These are phyloP conservation scores for Aschersonia sp. DNA, from an alignment of 2,329 filamentous ascomycete genomes.

Conservation along the genomic window DNA sequence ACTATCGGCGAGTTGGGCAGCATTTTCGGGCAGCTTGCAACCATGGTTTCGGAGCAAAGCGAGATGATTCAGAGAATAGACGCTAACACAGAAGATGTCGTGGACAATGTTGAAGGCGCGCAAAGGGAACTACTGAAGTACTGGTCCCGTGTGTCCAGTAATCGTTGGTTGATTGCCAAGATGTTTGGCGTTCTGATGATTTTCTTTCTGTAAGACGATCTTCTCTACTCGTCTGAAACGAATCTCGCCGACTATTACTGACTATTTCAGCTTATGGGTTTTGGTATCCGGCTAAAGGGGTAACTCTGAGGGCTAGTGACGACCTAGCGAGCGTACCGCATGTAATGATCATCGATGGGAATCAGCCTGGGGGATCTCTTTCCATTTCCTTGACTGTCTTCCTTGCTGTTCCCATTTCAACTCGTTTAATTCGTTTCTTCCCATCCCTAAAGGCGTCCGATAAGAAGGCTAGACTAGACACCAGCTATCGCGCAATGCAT, in stretches of 20 bases:
- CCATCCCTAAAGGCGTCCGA: too few species aligned
- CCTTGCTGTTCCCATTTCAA: too few species aligned
- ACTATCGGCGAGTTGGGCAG: constrained; percentile 82
- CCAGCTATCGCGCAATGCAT: too few species aligned
- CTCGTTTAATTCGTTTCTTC: too few species aligned
- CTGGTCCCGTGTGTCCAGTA: constrained; percentile 86
- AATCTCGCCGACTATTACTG: not conserved
- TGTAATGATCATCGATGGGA: too few species aligned
- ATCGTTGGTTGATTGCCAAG: constrained; percentile 85
- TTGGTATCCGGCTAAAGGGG: constrained; percentile 21
- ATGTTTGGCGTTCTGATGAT: constrained; percentile 80
- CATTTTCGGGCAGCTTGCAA: constrained; percentile 86
- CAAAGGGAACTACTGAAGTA: constrained; percentile 94
- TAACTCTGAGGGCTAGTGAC: too few species aligned
- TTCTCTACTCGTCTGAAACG: not conserved
- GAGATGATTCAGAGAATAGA: constrained; percentile 97
- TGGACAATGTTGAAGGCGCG: constrained; percentile 95
- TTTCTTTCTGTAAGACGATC: constrained; percentile 52
- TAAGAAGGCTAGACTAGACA: too few species aligned
- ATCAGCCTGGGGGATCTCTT: too few species aligned
- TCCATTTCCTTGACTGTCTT: too few species aligned
- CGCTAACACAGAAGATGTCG: constrained; percentile 92
- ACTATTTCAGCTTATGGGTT: constrained; percentile 20
- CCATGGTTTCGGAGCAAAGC: constrained; percentile 94
- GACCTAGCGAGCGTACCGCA: too few species aligned